These are phyloP conservation scores for Neurospora discreta DNA, from an alignment of 495 filamentous ascomycete species.

Conservation along the genomic window DNA sequence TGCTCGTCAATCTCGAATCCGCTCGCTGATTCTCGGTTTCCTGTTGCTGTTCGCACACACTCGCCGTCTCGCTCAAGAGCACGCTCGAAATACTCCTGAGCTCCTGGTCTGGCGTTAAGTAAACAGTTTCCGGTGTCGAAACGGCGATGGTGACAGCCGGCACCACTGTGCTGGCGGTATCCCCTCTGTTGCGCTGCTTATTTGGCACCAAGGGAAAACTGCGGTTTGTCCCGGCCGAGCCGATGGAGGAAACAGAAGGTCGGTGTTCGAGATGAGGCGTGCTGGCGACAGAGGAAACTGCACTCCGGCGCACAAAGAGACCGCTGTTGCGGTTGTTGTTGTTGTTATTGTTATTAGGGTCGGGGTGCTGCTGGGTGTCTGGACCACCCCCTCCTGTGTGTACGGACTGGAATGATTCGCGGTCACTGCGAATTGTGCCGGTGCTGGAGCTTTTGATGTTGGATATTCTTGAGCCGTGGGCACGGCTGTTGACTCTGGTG, in stretches of 20 bases:
- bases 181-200: constrained; percentile 30
- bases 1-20: not conserved
- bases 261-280: constrained; percentile 25
- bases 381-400: constrained; percentile 12
- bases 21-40: constrained; percentile 1
- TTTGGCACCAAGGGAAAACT: constrained; percentile 37
- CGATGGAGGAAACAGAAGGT: constrained; percentile 38
- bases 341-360: constrained; percentile 4
- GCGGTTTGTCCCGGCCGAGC: constrained; percentile 37
- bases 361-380: not conserved
- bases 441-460: constrained; percentile 3
- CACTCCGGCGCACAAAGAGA: constrained; percentile 19
- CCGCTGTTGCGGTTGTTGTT: constrained; percentile 11
- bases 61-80: constrained; percentile 29
- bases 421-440: constrained; percentile 11
- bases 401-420: constrained; percentile 23
- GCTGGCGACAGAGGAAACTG: constrained; percentile 23
- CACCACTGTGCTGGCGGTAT: not conserved
- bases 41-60: constrained; percentile 1
- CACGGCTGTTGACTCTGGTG: not conserved
- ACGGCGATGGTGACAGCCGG: constrained; percentile 23
- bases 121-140: constrained; percentile 23
- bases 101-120: constrained; percentile 24
- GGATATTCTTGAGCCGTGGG: not conserved
- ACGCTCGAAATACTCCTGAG: constrained; percentile 27